phyloP scores from a whole-genome alignment of 768 basidiomycete genomes.

The Mycena galericulata region DNA sequence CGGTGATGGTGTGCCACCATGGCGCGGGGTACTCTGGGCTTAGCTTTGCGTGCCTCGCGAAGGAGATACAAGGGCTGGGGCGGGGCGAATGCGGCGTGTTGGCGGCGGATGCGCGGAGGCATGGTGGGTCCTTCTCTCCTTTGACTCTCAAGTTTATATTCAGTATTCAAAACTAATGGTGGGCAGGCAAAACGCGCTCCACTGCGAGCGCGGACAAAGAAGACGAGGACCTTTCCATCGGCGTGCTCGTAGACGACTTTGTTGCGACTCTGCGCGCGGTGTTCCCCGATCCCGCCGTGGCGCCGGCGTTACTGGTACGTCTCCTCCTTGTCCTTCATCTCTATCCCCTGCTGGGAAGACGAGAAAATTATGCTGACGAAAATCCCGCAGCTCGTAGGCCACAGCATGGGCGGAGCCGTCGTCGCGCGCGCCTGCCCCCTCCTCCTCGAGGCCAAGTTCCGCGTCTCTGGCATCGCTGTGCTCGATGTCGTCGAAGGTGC shows the following conservation, averaged over 20 bases:
- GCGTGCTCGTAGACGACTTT: slow-evolving; percentile 80
- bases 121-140: slow-evolving; percentile 67
- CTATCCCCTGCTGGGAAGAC: too few relatives aligned
- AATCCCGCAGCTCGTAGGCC: slow-evolving; percentile 79
- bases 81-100: slow-evolving; percentile 85
- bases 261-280: slow-evolving; percentile 74
- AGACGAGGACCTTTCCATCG: slow-evolving; percentile 75
- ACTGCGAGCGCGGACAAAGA: slow-evolving; percentile 51
- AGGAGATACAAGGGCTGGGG: slow-evolving; percentile 71
- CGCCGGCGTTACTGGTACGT: slow-evolving; percentile 83
- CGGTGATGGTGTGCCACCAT: slow-evolving; percentile 93
- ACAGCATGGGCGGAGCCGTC: slow-evolving; percentile 97
- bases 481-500: slow-evolving; percentile 92
- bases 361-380: too few relatives aligned
- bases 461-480: slow-evolving; percentile 81
- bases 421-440: slow-evolving; percentile 76
- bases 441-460: slow-evolving; percentile 76
- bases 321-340: not conserved
- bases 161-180: not conserved
- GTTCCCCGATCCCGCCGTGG: slow-evolving; percentile 70
- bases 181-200: slow-evolving; percentile 79
- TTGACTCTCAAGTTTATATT: too few relatives aligned
- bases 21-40: slow-evolving; percentile 94
- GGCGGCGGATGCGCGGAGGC: slow-evolving; percentile 85
- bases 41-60: slow-evolving; percentile 92